phyloP scores from a whole-genome alignment of 257 asterid species.

The Penstemon barbatus region DNA sequence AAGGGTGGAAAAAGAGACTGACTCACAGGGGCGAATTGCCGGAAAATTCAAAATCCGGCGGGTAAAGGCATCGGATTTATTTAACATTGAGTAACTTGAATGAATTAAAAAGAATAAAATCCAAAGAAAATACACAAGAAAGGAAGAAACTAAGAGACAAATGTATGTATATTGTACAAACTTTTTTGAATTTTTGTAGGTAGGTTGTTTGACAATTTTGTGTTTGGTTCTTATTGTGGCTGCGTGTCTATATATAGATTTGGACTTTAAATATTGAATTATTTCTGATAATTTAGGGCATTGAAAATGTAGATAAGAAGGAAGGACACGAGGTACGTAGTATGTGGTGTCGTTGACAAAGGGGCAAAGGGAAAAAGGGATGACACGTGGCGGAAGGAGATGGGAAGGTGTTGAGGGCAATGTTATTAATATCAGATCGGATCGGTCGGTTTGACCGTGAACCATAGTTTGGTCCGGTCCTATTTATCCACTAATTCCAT shows the following conservation, averaged over 20 bases:
- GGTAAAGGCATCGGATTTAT: conserved; percentile 37
- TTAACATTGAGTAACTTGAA: conserved; percentile 46
- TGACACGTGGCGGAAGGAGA: conserved; percentile 28
- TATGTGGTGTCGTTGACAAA: conserved; percentile 17
- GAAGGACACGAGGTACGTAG: conserved; percentile 38
- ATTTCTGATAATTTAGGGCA: too few species aligned
- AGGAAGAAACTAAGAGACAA: conserved; percentile 12
- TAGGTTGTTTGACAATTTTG: background rate
- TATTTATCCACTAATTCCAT: too few species aligned
- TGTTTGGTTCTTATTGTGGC: background rate
- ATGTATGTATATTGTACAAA: background rate
- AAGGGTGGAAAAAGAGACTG: conserved; percentile 45
- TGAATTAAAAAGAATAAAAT: background rate
- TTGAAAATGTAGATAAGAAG: background rate
- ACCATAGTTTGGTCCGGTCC: too few species aligned
- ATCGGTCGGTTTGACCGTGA: too few species aligned
- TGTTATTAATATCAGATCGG: too few species aligned
- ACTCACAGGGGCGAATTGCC: conserved; percentile 78
- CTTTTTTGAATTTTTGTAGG: background rate
- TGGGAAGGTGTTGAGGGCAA: conserved; percentile 12
- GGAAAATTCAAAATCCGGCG: conserved; percentile 90
- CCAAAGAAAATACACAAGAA: conserved; percentile 17
- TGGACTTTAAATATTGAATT: background rate
- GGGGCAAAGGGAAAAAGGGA: background rate
- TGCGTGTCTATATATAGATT: conserved; percentile 19